Base-by-base conservation (phyloP, 345 rosid species). In the Turnera subulata region DNA sequence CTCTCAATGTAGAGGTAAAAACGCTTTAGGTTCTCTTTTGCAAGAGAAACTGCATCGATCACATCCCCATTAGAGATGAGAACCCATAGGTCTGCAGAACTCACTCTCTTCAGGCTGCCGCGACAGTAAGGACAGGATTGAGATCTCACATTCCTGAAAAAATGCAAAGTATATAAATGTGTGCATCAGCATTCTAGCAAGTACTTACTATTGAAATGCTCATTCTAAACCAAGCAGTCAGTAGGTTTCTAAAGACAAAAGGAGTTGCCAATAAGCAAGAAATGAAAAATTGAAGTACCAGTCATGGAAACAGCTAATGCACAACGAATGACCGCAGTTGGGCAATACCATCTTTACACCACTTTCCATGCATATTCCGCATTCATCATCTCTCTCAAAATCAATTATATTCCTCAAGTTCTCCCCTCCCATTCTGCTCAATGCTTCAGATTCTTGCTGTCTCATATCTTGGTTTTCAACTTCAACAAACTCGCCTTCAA, bases 81-180 rank as follows among this genome's bases (percentile, higher is more conserved):
- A 62, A 78, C 81, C 94, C 90, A 80, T 26, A 83, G 67, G 66
- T 86, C 94, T 44, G 57, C 47, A 17, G 82, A 74, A 52, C 65
- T 72, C 52, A 81, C 81, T 64, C 80, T 73, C 59, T 70, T 67
- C 18, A 82, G 74, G 77, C 84, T 70, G 58, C 86, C 78, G 0
- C 90, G 88, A 59, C 90, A 80, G 62, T 79, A 86, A 6, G 94
- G 88, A 59, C 85, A 86, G 64, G 90, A 83, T 63, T 82, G 73
- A 23, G 94, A 83, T 25, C 85, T 78, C 23, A 40, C 43, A 21
- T 73, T 78, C 94, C 93, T 86, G 81, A 10, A 7, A 9, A 9
- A 13, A 37, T 1, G 13, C 13, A 9, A 37, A 37, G 13, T n/a
- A 37, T 13, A 17, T 0, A 44, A 9, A 21, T 53, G 62, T 18